Evolutionary conservation across 805 yeast genomes (phyloP), one percentile per base, ranked within the genome.

Genomic region (Brettanomyces anomalus): DNA sequence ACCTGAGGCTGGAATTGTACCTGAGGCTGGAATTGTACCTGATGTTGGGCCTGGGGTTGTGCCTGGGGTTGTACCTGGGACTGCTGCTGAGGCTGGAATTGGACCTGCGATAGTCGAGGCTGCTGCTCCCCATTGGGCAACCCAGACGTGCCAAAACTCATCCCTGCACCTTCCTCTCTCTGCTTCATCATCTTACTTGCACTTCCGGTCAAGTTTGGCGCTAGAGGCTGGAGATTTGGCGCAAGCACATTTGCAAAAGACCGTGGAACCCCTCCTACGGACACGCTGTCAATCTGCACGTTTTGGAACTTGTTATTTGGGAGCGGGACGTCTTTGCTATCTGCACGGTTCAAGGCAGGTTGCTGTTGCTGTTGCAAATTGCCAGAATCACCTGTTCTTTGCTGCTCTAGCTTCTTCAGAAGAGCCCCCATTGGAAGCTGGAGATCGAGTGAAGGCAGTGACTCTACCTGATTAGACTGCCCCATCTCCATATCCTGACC

Each of bases 361-460:
- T 35, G 6, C 28, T 24, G 28, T 24, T 11, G 10, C 28, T 24
- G 28, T 11, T 24, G 28, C 28, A 7, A 11, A 11, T 11, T 24
- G 10, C 6, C 6, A 15, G 18, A 18, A 11, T 6, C n/a, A 13
- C 41, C 47, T 4, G 46, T 38, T 16, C 40, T 42, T 16, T 50
- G 51, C 36, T 60, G 51, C 15, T 67, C 64, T 50, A 78, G 58
- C 43, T 67, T 69, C 42, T 66, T 65, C 36, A 85, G 52, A 24
- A 85, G 58, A 55, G 84, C 86, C 53, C 81, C 85, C 94, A 85
- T 85, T 5, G 93, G 89, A 17, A 84, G 62, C 2, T 83, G 71
- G 41, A 73, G 65, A 55, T 84, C 90, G 21, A 21, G 58, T 40
- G 18, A n/a, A 3, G 34, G 13, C 7, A 32, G 34, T 16, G 15